These are phyloP conservation scores for Penicillium simplicissimum DNA, from an alignment of 495 filamentous ascomycete genomes.

Conservation along the genomic window DNA sequence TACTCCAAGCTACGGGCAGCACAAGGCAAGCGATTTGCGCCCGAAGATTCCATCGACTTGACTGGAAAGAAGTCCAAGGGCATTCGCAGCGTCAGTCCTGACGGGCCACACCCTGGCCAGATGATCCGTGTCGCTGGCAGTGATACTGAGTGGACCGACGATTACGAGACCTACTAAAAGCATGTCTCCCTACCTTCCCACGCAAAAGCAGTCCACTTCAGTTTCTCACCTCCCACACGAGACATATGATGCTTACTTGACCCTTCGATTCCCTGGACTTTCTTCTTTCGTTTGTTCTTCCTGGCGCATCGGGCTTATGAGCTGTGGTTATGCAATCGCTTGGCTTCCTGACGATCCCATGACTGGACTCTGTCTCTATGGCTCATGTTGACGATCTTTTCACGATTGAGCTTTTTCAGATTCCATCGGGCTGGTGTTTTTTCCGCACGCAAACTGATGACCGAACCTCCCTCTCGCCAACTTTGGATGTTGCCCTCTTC, in stretches of 20 bases:
- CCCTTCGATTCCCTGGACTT: conserved; percentile 14
- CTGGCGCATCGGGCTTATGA: conserved; percentile 20
- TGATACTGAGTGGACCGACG: conserved; percentile 53
- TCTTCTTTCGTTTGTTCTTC: not conserved
- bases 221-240: not conserved
- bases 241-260: conserved; percentile 1
- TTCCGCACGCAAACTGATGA: conserved; percentile 10
- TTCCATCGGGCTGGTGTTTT: conserved; percentile 19
- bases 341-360: conserved; percentile 29
- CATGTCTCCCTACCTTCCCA: not conserved
- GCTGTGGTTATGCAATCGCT: conserved; percentile 25
- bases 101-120: conserved; percentile 41
- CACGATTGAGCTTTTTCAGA: conserved; percentile 23
- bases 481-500: conserved; percentile 6
- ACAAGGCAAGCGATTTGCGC: conserved; percentile 61
- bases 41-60: conserved; percentile 54
- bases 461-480: conserved; percentile 9
- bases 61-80: conserved; percentile 55
- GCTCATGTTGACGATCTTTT: conserved; percentile 29
- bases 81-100: conserved; percentile 50
- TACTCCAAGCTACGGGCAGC: conserved; percentile 73
- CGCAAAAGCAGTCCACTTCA: conserved; percentile 8
- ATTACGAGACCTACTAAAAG: conserved; percentile 46
- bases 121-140: conserved; percentile 47
- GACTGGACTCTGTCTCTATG: conserved; percentile 24